phyloP scores from a whole-genome alignment of 345 rosid genomes.

The Atalantia buxifolia region DNA sequence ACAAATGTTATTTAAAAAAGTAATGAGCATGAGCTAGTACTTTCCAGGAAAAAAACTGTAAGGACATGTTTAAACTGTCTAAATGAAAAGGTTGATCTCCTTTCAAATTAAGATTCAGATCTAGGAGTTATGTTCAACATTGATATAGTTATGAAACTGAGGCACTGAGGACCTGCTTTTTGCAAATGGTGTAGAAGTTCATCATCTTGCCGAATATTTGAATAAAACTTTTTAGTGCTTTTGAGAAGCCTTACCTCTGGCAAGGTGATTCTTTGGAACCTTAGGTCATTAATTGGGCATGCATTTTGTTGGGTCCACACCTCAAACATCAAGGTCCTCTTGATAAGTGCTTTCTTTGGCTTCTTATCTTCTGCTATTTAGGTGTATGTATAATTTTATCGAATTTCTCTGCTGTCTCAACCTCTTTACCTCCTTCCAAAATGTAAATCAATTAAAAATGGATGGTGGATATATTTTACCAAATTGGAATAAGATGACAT shows the following conservation, averaged over 20 bases:
- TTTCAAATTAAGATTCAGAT: background rate
- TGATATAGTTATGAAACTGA: background rate
- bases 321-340: background rate
- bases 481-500: background rate
- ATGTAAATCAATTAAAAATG: background rate
- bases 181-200: background rate
- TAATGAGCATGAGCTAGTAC: background rate
- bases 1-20: background rate
- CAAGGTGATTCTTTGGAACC: background rate
- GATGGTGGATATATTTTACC: constrained; percentile 1
- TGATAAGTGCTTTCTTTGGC: no score
- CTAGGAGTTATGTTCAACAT: no score
- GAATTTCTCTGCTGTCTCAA: background rate
- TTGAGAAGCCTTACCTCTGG: background rate
- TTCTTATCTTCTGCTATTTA: background rate
- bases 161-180: background rate
- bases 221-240: background rate
- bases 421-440: background rate
- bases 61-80: background rate
- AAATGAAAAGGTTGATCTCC: background rate
- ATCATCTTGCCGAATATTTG: background rate
- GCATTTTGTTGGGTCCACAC: background rate
- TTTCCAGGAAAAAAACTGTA: background rate
- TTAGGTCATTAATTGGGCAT: background rate
- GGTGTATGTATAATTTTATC: background rate